phyloP scores from a whole-genome alignment of 23 red algal genomes.

The Gracilaria caudata region DNA sequence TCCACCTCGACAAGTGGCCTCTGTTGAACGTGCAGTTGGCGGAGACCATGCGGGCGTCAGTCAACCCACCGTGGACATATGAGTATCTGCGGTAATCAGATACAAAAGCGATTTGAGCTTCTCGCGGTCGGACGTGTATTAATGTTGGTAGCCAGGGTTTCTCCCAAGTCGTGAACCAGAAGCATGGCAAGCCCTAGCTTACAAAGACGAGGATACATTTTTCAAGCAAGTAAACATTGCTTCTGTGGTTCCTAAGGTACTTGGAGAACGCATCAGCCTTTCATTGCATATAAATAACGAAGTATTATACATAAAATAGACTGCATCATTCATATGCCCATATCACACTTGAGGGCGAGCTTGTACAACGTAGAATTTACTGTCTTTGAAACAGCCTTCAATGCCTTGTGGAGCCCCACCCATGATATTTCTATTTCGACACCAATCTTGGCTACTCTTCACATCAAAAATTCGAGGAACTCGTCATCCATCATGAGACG shows the following conservation, averaged over 20 bases:
- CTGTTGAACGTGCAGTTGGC: no score
- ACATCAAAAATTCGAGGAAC: conserved; percentile 37
- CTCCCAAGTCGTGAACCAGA: background rate
- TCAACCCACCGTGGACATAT: no score
- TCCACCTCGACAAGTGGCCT: background rate
- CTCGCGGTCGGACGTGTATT: no score
- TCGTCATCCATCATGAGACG: conserved; percentile 54
- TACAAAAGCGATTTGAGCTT: background rate
- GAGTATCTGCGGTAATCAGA: no score
- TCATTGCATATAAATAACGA: background rate
- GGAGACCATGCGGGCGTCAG: no score
- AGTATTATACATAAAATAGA: background rate
- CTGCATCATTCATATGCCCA: background rate
- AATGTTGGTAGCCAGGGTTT: background rate
- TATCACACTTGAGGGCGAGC: conserved; percentile 84
- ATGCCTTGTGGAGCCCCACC: conserved; percentile 68
- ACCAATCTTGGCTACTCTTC: conserved; percentile 24
- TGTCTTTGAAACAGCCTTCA: conserved; percentile 85
- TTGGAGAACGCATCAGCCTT: background rate
- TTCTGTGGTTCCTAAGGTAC: background rate
- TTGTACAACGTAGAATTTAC: conserved; percentile 84
- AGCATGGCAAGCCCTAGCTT: no score
- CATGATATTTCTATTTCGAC: conserved; percentile 57
- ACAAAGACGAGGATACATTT: background rate
- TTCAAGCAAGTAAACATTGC: background rate